phyloP scores from a whole-genome alignment of 1,284 basidiomycete genomes.

The Wolfiporia cocos region DNA sequence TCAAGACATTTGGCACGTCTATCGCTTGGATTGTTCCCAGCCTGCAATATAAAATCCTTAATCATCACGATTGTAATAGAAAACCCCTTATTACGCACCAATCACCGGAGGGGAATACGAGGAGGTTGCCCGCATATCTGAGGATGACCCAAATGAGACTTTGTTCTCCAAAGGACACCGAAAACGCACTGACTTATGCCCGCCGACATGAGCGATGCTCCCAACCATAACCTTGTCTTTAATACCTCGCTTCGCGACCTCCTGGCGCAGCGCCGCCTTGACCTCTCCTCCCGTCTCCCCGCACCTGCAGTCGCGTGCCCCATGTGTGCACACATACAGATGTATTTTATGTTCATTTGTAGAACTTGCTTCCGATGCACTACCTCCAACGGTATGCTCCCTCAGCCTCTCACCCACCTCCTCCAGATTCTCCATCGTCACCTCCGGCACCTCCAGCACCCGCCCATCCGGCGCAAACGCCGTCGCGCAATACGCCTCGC shows the following conservation, averaged over 20 bases:
- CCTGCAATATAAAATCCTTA: conserved; percentile 32
- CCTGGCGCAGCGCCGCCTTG: conserved; percentile 26
- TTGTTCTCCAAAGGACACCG: not conserved
- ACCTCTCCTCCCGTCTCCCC: conserved; percentile 57
- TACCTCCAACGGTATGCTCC: conserved; percentile 22
- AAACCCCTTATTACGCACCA: conserved; percentile 39
- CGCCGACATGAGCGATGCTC: conserved; percentile 77
- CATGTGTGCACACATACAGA: conserved; percentile 45
- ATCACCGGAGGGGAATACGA: conserved; percentile 73
- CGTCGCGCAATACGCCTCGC: conserved; percentile 33
- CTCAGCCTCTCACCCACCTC: conserved; percentile 34
- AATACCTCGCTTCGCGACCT: conserved; percentile 21
- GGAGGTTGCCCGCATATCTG: conserved; percentile 75
- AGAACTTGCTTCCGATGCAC: not conserved
- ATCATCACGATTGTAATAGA: not conserved
- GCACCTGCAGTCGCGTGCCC: conserved; percentile 40
- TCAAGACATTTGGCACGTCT: conserved; percentile 50
- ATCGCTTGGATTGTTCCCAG: conserved; percentile 51
- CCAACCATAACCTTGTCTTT: conserved; percentile 34
- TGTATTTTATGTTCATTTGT: conserved; percentile 24
- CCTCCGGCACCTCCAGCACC: conserved; percentile 39
- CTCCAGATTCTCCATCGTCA: conserved; percentile 44
- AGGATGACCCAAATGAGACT: not conserved
- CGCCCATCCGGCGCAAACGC: conserved; percentile 43
- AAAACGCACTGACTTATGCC: conserved; percentile 62